Conservation (phyloP, 2,329 filamentous ascomycete species). For the Leptographium lundbergii region DNA sequence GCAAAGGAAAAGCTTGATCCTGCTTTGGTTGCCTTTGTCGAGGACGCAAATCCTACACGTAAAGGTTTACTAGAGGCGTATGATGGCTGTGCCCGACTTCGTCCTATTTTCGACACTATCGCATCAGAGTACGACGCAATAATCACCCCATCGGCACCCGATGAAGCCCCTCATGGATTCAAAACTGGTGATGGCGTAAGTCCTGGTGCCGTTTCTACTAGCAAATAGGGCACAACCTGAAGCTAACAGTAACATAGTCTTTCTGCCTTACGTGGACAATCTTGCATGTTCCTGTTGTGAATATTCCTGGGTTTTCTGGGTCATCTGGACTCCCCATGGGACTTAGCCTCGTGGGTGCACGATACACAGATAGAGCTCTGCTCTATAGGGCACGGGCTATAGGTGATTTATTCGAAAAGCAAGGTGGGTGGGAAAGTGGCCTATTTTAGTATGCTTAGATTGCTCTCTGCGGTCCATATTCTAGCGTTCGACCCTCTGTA, state of each 20-base stretch:
- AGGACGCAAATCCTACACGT: not conserved
- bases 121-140: not conserved
- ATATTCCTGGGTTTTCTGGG: not conserved
- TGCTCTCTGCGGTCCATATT: no score
- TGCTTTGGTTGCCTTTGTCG: not conserved
- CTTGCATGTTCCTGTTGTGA: not conserved
- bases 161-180: constrained; percentile 29
- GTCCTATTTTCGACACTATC: not conserved
- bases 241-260: constrained; percentile 22
- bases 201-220: not conserved
- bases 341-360: no score
- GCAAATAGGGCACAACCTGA: constrained; percentile 28
- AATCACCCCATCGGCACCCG: not conserved
- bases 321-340: no score
- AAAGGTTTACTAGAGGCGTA: not conserved
- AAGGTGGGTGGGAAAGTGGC: no score
- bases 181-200: constrained; percentile 15
- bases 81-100: not conserved
- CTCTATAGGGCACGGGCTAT: no score
- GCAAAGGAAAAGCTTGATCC: not conserved
- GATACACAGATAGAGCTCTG: no score
- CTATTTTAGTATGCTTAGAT: no score
- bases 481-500: no score
- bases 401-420: no score
- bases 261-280: not conserved